phyloP scores from a whole-genome alignment of 1,284 basidiomycete genomes.

The Ceratobasidium sp. region DNA sequence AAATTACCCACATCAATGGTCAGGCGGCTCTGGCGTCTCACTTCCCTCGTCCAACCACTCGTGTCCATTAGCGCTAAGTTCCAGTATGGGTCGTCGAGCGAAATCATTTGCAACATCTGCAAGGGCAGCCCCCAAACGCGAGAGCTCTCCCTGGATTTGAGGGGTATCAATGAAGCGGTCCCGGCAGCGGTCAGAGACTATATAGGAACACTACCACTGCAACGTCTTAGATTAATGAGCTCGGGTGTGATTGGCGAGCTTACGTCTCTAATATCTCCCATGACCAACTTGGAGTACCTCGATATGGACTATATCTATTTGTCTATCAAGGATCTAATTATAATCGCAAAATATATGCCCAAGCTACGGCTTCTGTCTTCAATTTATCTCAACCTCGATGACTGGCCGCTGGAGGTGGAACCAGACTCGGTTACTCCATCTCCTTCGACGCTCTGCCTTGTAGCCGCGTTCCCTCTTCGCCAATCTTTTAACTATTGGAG shows the following conservation, averaged over 20 bases:
- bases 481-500: too few species aligned
- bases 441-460: too few species aligned
- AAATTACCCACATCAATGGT: background rate
- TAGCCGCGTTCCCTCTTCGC: too few species aligned
- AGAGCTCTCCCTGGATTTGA: background rate
- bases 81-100: background rate
- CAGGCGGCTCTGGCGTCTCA: background rate
- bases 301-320: background rate
- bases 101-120: background rate
- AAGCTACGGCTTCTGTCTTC: background rate
- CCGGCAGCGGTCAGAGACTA: background rate
- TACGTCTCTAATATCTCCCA: background rate
- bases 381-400: background rate
- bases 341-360: background rate
- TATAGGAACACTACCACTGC: background rate
- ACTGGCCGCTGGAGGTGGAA: background rate
- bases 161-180: background rate
- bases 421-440: background rate
- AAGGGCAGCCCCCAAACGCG: background rate
- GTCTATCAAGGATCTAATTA: background rate
- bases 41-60: background rate
- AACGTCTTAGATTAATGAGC: background rate
- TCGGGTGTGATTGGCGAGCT: too few species aligned
- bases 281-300: constrained; percentile 15
- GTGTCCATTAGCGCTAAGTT: background rate